Evolutionary conservation across 2,329 filamentous ascomycete genomes (phyloP).

Genomic region (Teratosphaeria pseudoeucalypti): DNA sequence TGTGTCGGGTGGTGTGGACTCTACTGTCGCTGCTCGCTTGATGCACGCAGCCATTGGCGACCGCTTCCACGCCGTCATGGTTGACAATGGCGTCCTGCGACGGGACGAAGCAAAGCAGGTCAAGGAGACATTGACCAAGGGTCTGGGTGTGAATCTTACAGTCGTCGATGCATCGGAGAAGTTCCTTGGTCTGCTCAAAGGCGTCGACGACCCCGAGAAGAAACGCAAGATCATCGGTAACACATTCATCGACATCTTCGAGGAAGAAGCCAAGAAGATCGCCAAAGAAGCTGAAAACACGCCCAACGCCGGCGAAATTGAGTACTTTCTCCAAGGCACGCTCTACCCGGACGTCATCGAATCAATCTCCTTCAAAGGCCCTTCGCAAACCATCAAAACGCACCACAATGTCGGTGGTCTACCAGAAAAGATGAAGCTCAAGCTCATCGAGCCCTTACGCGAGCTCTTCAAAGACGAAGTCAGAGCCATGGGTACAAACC

Average conservation of each 20-base stretch:
- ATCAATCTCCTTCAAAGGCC: slow-evolving; percentile 62
- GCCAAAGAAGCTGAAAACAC: slow-evolving; percentile 60
- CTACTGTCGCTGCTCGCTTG: slow-evolving; percentile 74
- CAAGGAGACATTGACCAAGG: slow-evolving; percentile 63
- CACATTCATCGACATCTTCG: slow-evolving; percentile 74
- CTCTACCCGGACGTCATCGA: slow-evolving; percentile 68
- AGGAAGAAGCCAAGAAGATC: slow-evolving; percentile 65
- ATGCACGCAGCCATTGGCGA: slow-evolving; percentile 81
- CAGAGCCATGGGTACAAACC: slow-evolving; percentile 54
- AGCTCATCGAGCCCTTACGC: slow-evolving; percentile 68
- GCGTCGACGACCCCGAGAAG: slow-evolving; percentile 65
- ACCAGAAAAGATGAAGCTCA: slow-evolving; percentile 50
- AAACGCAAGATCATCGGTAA: slow-evolving; percentile 87
- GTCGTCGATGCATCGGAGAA: slow-evolving; percentile 68
- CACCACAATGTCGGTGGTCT: slow-evolving; percentile 66
- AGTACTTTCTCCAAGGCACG: slow-evolving; percentile 82
- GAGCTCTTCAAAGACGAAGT: slow-evolving; percentile 82
- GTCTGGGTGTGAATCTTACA: slow-evolving; percentile 82
- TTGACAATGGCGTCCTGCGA: slow-evolving; percentile 80
- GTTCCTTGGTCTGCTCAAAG: slow-evolving; percentile 68
- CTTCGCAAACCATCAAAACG: slow-evolving; percentile 62
- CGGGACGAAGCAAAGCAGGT: slow-evolving; percentile 76
- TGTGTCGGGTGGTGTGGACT: slow-evolving; percentile 77
- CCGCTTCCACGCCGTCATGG: slow-evolving; percentile 72
- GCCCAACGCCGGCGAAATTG: slow-evolving; percentile 59